These are phyloP conservation scores for Cyclaneusma minus DNA, from an alignment of 2,329 filamentous ascomycete genomes.

Conservation along the genomic window DNA sequence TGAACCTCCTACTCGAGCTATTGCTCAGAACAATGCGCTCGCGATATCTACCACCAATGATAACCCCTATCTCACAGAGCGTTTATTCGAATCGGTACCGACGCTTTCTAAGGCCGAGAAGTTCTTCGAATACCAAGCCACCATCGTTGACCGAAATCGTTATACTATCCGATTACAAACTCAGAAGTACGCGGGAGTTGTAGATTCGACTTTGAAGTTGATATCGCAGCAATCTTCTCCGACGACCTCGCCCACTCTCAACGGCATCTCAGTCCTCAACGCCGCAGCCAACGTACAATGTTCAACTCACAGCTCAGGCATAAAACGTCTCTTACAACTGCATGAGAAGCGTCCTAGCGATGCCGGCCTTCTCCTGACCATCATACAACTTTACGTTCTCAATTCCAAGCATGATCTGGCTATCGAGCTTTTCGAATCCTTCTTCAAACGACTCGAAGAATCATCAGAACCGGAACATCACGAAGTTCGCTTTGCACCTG, in stretches of 20 bases:
- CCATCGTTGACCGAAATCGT: conserved; percentile 43
- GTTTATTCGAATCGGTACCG: conserved; percentile 39
- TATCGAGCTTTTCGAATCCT: conserved; percentile 57
- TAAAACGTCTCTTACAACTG: conserved; percentile 54
- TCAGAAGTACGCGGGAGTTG: conserved; percentile 50
- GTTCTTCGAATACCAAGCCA: conserved; percentile 57
- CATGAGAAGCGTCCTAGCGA: conserved; percentile 64
- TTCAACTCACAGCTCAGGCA: conserved; percentile 45
- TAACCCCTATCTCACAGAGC: conserved; percentile 57
- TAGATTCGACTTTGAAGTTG: conserved; percentile 26
- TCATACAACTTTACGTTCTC: conserved; percentile 67
- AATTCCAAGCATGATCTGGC: conserved; percentile 59
- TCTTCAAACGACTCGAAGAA: conserved; percentile 56
- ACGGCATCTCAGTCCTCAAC: conserved; percentile 45
- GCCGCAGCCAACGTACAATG: conserved; percentile 60
- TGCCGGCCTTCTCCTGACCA: conserved; percentile 63
- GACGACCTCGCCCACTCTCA: conserved; percentile 32
- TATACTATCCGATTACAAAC: conserved; percentile 49
- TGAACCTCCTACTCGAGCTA: conserved; percentile 48
- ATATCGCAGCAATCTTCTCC: conserved; percentile 29
- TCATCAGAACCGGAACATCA: conserved; percentile 38
- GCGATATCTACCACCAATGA: conserved; percentile 24
- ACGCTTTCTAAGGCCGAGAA: conserved; percentile 40
- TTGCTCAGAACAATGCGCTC: conserved; percentile 50
- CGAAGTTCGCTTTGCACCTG: conserved; percentile 68